Evolutionary conservation across 495 filamentous ascomycete genomes (phyloP).

Genomic region (Hyaloscypha bicolor): DNA sequence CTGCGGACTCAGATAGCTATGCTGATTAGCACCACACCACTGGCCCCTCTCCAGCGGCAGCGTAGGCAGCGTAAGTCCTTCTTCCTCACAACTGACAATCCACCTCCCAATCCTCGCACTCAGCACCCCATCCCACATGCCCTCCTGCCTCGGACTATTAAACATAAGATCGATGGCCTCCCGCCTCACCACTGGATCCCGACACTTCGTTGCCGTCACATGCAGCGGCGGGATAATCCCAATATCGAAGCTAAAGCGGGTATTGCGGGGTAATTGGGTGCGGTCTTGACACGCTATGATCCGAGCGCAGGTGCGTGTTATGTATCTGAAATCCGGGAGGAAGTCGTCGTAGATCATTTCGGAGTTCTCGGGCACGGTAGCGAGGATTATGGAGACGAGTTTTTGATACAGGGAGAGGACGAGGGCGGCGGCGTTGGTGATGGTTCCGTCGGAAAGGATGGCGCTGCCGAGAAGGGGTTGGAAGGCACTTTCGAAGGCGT

Average conservation of each 20-base stretch:
- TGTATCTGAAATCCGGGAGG: conserved; percentile 28
- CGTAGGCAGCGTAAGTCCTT: conserved; percentile 71
- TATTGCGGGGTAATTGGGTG: conserved; percentile 15
- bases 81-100: conserved; percentile 28
- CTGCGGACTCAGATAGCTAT: conserved; percentile 11
- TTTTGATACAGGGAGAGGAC: conserved; percentile 29
- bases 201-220: conserved; percentile 44
- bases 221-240: conserved; percentile 44
- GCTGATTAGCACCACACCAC: not conserved
- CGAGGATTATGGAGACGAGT: conserved; percentile 14
- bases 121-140: conserved; percentile 45
- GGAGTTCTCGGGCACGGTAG: conserved; percentile 5
- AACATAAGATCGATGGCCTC: conserved; percentile 45
- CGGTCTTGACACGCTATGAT: conserved; percentile 10
- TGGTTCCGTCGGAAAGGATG: conserved; percentile 11
- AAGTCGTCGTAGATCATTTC: conserved; percentile 31
- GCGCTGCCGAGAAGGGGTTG: conserved; percentile 25
- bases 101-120: conserved; percentile 25
- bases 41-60: conserved; percentile 66
- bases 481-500: conserved; percentile 23
- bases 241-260: conserved; percentile 59
- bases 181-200: conserved; percentile 46
- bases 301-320: conserved; percentile 19
- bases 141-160: conserved; percentile 47
- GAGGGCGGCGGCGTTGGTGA: conserved; percentile 21